Base-by-base conservation (phyloP, 2,329 filamentous ascomycete genomes). In the Karstenula rhodostoma region DNA sequence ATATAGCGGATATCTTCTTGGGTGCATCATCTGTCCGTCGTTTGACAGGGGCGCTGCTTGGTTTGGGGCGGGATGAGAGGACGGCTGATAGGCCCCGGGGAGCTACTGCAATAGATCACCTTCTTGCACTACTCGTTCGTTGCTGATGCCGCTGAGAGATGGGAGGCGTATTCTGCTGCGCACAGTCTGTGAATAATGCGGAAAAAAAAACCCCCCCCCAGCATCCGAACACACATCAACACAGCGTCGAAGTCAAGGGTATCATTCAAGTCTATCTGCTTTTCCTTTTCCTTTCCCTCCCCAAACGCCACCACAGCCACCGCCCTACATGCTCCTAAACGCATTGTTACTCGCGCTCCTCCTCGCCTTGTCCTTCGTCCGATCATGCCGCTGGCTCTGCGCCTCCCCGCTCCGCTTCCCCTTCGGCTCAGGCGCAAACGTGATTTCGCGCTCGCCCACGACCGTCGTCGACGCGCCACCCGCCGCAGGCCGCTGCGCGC, bases 311-410 rank as follows among this genome's bases (percentile, higher is more conserved):
- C n/a, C n/a, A n/a, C n/a, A n/a, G n/a, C 3, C 52, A 44, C 25
- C 7, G 4, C 23, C 50, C 59, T 73, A 90, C 82, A 92, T 84
- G 72, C 83, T 85, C 75, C 90, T 86, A 76, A 93, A 91, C 43
- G 88, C 88, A 78, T 94, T 94, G 55, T 85, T 85, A 78, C 90
- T 93, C 53, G 91, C 91, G 77, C 90, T 93, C 70, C 91, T 82
- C 70, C 91, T 86, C 29, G 81, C 80, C 58, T 82, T 81, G 67
- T 82, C 80, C 59, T 82, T 81, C 67, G 80, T 80, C 75, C 75
- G 65, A 57, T 74, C 73, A 35, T 64, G 61, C 44, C 71, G 67
- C 49, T 73, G 60, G 7, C 66, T 65, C 58, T 73, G 68, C 27
- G 62, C 75, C 33, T 75, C 74, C 13, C 59, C 62, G 65, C 72